Conservation (phyloP, 225 moss, liverwort and hornwort species). For the Physcomitrellopsis africana region DNA sequence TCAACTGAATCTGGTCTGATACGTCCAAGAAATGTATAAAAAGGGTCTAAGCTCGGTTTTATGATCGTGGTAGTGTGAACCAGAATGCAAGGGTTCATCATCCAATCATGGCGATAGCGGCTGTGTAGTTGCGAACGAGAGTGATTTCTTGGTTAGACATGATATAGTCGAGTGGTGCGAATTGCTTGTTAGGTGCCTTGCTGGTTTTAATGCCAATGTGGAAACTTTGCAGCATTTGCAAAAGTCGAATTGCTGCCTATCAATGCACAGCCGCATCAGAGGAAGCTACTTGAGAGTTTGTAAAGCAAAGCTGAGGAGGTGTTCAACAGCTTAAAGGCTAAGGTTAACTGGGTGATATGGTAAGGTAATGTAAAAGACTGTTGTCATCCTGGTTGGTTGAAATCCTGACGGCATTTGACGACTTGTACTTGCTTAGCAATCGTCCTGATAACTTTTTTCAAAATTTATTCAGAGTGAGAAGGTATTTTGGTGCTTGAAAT, state of each 20-base stretch:
- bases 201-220: constrained; percentile 17
- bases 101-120: neutral
- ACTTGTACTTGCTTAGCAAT: constrained; percentile 4
- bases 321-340: constrained; percentile 62
- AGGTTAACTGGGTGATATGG: constrained; percentile 44
- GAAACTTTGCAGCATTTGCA: constrained; percentile 31
- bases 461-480: constrained; percentile 4
- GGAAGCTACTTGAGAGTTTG: constrained; percentile 46
- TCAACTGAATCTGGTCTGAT: neutral
- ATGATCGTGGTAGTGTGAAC: neutral
- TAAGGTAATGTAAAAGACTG: neutral
- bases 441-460: neutral
- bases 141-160: neutral
- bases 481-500: constrained; percentile 1
- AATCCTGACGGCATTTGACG: constrained; percentile 24
- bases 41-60: constrained; percentile 19
- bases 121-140: neutral
- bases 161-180: neutral
- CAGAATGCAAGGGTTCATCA: neutral
- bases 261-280: constrained; percentile 64
- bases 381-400: neutral
- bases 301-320: constrained; percentile 72
- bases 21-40: constrained; percentile 10
- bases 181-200: neutral
- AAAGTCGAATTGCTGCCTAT: constrained; percentile 45